phyloP scores from a whole-genome alignment of 208 protist genomes.

The Trichomonas gallinae region DNA sequence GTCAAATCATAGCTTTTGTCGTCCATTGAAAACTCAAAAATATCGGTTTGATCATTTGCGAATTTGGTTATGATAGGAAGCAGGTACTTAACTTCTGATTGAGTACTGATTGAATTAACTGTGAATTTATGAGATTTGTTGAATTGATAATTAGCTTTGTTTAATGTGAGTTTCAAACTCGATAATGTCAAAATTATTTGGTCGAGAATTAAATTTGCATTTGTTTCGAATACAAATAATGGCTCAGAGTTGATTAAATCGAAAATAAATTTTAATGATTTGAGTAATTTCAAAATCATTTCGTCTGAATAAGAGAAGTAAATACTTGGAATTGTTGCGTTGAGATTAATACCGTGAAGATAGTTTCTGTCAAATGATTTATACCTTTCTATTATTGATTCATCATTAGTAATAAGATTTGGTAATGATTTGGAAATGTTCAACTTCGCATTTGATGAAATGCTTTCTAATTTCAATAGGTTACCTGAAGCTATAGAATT shows the following conservation, averaged over 20 bases:
- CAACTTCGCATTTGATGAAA: background rate
- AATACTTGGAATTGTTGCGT: background rate
- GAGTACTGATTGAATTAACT: background rate
- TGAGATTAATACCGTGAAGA: background rate
- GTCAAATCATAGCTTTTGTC: background rate
- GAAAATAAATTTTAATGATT: background rate
- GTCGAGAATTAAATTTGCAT: background rate
- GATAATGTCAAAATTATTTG: background rate
- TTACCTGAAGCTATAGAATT: background rate
- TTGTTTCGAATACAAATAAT: background rate
- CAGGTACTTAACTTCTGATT: background rate
- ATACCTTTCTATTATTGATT: background rate
- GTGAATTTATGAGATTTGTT: background rate
- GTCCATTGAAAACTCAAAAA: background rate
- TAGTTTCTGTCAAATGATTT: background rate
- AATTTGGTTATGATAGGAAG: too few species aligned
- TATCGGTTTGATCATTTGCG: background rate
- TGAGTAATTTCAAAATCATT: background rate
- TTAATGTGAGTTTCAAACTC: background rate
- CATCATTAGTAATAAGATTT: background rate
- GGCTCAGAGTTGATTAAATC: background rate
- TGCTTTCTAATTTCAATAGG: background rate
- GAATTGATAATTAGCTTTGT: background rate
- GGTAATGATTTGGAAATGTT: background rate
- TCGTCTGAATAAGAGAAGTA: background rate